Conservation (phyloP, 1,284 basidiomycete genomes). For the Phellinidium pouzarii region DNA sequence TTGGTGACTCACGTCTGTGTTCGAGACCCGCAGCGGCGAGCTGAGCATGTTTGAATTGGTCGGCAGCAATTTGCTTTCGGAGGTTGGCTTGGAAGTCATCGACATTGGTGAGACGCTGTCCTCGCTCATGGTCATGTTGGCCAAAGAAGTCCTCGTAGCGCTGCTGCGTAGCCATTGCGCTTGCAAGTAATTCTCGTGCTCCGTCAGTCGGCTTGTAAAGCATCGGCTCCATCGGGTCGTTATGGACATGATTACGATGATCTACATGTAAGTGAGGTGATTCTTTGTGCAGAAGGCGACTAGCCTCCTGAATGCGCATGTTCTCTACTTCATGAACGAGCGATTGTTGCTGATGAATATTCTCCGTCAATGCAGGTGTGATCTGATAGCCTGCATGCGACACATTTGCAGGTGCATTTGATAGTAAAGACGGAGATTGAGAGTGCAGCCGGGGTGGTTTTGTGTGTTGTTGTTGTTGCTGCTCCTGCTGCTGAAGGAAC, state of each 20-base stretch:
- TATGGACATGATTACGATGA: slow-evolving; percentile 5
- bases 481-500: slow-evolving; percentile 26
- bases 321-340: slow-evolving; percentile 29
- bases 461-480: slow-evolving; percentile 23
- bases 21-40: slow-evolving; percentile 37
- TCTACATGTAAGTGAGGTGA: slow-evolving; percentile 22
- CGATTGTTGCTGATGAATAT: slow-evolving; percentile 19
- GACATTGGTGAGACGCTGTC: slow-evolving; percentile 1
- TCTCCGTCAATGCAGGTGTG: neutral
- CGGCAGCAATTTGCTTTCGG: slow-evolving; percentile 13
- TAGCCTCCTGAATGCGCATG: slow-evolving; percentile 22
- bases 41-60: slow-evolving; percentile 25
- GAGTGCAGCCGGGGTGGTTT: slow-evolving; percentile 19
- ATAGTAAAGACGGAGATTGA: slow-evolving; percentile 12
- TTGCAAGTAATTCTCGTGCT: slow-evolving; percentile 32
- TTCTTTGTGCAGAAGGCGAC: slow-evolving; percentile 21
- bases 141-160: neutral
- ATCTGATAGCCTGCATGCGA: slow-evolving; percentile 9
- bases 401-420: neutral
- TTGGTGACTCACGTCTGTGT: slow-evolving; percentile 19
- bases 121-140: slow-evolving; percentile 5
- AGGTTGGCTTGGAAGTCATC: slow-evolving; percentile 12
- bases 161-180: slow-evolving; percentile 32
- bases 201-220: slow-evolving; percentile 22
- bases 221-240: slow-evolving; percentile 7